Evolutionary conservation across 352 stramenopile species (phyloP).

Genomic region (Pseudoperonospora humuli): DNA sequence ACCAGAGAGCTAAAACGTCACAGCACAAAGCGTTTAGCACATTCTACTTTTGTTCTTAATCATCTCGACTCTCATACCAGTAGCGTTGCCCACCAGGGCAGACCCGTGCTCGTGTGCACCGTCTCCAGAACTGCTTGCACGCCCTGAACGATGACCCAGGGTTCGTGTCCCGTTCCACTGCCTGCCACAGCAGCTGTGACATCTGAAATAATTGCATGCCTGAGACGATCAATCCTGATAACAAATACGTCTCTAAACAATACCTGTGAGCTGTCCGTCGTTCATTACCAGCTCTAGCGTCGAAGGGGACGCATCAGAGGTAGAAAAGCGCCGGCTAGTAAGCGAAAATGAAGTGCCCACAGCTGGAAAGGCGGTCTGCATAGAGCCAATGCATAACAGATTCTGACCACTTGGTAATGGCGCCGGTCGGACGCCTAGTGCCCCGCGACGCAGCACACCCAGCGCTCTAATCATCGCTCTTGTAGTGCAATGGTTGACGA

Average conservation of each 20-base stretch:
- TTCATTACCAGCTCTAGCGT: constrained; percentile 26
- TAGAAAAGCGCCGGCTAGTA: constrained; percentile 30
- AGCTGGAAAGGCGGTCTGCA: constrained; percentile 3
- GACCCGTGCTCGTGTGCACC: constrained; percentile 52
- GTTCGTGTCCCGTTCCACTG: constrained; percentile 20
- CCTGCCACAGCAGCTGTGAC: constrained; percentile 19
- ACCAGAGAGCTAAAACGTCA: constrained; percentile 34
- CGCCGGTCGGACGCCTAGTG: not conserved
- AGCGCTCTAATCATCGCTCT: constrained; percentile 10
- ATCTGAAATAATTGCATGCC: constrained; percentile 11
- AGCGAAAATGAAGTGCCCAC: constrained; percentile 9
- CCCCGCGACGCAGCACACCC: constrained; percentile 8
- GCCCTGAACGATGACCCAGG: constrained; percentile 43
- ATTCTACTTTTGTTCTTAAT: not conserved
- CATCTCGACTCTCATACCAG: constrained; percentile 18
- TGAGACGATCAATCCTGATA: not conserved
- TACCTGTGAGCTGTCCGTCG: constrained; percentile 35
- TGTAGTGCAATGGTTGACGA: too few species aligned
- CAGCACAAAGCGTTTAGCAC: constrained; percentile 2
- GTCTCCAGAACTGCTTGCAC: constrained; percentile 53
- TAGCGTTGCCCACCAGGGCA: constrained; percentile 75
- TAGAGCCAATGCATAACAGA: not conserved
- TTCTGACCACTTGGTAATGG: not conserved
- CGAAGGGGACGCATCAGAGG: constrained; percentile 7
- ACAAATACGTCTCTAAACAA: not conserved